Conservation (phyloP, 805 yeast genomes). For the Metschnikowia dekortorum region DNA sequence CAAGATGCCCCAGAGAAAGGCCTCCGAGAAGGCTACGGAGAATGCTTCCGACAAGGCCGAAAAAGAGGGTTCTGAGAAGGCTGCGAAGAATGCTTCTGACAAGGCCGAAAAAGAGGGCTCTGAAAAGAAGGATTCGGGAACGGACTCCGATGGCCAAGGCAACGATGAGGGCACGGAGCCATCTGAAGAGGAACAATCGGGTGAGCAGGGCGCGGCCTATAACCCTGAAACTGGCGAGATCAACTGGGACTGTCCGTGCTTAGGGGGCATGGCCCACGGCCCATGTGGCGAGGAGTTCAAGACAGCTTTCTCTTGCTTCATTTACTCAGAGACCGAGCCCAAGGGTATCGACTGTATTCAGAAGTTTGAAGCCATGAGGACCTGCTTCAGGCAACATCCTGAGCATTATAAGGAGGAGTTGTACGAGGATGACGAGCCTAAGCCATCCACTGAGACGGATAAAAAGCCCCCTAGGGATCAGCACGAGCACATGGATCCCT, state of each 20-base stretch:
- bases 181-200: conserved; percentile 20
- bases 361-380: conserved; percentile 87
- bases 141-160: not conserved
- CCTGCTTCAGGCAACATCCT: conserved; percentile 88
- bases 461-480: not conserved
- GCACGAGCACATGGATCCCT: not conserved
- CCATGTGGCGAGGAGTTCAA: conserved; percentile 97
- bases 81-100: conserved; percentile 1
- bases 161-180: not conserved
- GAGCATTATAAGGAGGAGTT: conserved; percentile 92
- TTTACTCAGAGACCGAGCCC: conserved; percentile 90
- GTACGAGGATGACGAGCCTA: conserved; percentile 64
- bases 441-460: conserved; percentile 4
- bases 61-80: conserved; percentile 4
- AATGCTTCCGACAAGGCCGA: conserved; percentile 5
- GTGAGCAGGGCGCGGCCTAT: conserved; percentile 63
- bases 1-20: conserved; percentile 9
- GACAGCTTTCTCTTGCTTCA: conserved; percentile 91
- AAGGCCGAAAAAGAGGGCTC: conserved; percentile 6
- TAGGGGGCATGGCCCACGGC: conserved; percentile 98
- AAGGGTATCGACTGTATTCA: conserved; percentile 94
- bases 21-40: conserved; percentile 2
- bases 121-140: not conserved
- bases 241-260: conserved; percentile 99
- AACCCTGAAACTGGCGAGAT: conserved; percentile 97